Evolutionary conservation across 1,284 basidiomycete species (phyloP).

Genomic region (Omphalotus olearius): DNA sequence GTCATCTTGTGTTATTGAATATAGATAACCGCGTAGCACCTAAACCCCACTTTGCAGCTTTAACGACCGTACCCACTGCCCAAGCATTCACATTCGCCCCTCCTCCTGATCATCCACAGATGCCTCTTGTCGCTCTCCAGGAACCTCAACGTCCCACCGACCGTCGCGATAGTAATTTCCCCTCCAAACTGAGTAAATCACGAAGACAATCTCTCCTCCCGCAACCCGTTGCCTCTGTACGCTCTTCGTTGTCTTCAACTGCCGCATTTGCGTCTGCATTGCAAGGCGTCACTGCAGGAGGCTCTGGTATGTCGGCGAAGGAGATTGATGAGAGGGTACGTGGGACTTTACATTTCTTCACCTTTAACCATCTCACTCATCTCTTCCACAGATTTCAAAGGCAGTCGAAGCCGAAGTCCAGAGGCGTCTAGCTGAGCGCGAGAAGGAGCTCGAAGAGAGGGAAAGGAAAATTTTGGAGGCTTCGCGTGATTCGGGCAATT

Average conservation of each 20-base stretch:
- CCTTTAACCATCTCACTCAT: slow-evolving; percentile 5
- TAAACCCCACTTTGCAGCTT: slow-evolving; percentile 53
- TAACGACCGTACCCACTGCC: slow-evolving; percentile 37
- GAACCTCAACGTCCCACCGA: no score
- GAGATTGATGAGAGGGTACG: slow-evolving; percentile 68
- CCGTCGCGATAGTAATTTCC: no score
- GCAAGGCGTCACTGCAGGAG: not conserved
- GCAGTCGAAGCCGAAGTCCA: slow-evolving; percentile 72
- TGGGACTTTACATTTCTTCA: slow-evolving; percentile 14
- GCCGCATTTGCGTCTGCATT: no score
- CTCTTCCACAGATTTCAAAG: slow-evolving; percentile 50
- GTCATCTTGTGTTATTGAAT: not conserved
- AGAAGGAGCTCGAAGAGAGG: slow-evolving; percentile 19
- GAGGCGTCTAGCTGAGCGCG: slow-evolving; percentile 56
- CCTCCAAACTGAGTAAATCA: not conserved
- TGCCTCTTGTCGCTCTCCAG: no score
- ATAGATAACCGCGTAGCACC: slow-evolving; percentile 24
- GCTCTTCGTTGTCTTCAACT: not conserved
- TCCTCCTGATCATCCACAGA: not conserved
- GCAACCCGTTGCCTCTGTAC: not conserved
- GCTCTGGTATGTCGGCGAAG: slow-evolving; percentile 48
- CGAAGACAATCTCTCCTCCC: no score
- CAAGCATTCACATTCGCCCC: slow-evolving; percentile 38
- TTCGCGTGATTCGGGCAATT: slow-evolving; percentile 14
- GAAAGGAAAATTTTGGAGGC: not conserved